Percentiles rank a stretch among this genome's conserved stretches.
Conservation (phyloP, 169 alveolate genomes). For the Plasmodium vinckei region DNA sequence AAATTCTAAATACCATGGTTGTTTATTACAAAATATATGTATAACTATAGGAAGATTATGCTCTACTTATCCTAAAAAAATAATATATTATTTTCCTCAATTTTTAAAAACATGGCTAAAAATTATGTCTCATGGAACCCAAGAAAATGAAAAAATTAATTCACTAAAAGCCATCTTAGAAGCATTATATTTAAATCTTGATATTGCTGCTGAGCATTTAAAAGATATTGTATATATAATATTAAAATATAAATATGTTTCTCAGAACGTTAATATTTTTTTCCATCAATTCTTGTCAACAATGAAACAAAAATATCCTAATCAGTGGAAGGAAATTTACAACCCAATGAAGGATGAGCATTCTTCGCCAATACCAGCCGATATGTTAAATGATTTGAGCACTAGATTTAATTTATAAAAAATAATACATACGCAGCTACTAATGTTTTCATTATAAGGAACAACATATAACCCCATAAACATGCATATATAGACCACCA, state of each 20-base stretch:
- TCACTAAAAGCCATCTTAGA: slow-evolving; percentile 67
- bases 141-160: slow-evolving; percentile 73
- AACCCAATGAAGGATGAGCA: slow-evolving; percentile 20
- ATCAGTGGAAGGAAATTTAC: slow-evolving; percentile 66
- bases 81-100: slow-evolving; percentile 69
- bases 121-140: slow-evolving; percentile 75
- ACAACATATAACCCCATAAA: background rate
- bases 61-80: slow-evolving; percentile 68
- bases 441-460: background rate
- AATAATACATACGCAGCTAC: no score
- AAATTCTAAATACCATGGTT: slow-evolving; percentile 77
- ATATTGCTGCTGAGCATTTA: slow-evolving; percentile 67
- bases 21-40: slow-evolving; percentile 84
- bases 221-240: slow-evolving; percentile 65
- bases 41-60: slow-evolving; percentile 84
- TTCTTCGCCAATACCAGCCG: slow-evolving; percentile 71
- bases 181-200: slow-evolving; percentile 61
- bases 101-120: slow-evolving; percentile 76
- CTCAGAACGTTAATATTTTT: slow-evolving; percentile 50
- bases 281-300: slow-evolving; percentile 67
- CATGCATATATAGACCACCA: slow-evolving; percentile 1
- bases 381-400: slow-evolving; percentile 63
- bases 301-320: slow-evolving; percentile 72
- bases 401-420: slow-evolving; percentile 48
- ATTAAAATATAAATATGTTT: slow-evolving; percentile 63